Conservation (phyloP, 257 asterid genomes). For the Ehretia macrophylla region DNA sequence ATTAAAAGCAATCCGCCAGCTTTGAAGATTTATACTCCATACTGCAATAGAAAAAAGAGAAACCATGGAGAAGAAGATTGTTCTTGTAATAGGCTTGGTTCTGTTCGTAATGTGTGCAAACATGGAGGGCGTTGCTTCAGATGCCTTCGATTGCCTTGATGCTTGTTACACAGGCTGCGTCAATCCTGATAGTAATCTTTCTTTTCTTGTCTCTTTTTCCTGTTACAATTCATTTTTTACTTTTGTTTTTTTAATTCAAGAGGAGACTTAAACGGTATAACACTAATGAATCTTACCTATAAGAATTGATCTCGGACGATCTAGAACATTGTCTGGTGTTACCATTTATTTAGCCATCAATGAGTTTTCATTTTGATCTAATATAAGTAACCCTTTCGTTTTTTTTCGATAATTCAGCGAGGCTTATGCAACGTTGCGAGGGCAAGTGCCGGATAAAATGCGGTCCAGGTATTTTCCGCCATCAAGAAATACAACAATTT, state of each 20-base stretch:
- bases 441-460: conserved; percentile 43
- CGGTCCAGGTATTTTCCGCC: conserved; percentile 33
- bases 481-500: too few species aligned
- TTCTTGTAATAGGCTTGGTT: conserved; percentile 21
- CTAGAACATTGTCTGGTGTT: too few species aligned
- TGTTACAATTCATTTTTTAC: too few species aligned
- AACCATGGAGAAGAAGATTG: conserved; percentile 22
- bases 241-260: background rate
- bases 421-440: conserved; percentile 31
- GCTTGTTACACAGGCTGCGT: conserved; percentile 45
- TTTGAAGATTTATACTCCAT: background rate
- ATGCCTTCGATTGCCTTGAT: conserved; percentile 39
- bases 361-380: background rate
- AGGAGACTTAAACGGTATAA: background rate
- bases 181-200: conserved; percentile 18
- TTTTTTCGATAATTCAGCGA: conserved; percentile 22
- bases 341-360: too few species aligned
- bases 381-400: background rate
- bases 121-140: conserved; percentile 26
- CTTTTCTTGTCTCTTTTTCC: background rate
- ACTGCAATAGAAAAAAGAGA: conserved; percentile 16
- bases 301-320: too few species aligned
- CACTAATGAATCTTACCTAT: background rate
- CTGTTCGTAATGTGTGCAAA: conserved; percentile 32
- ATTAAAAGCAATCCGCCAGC: background rate